Evolutionary conservation across 2,329 filamentous ascomycete species (phyloP), one percentile per base, ranked within the genome.

Genomic region (Diaporthe nobilis): DNA sequence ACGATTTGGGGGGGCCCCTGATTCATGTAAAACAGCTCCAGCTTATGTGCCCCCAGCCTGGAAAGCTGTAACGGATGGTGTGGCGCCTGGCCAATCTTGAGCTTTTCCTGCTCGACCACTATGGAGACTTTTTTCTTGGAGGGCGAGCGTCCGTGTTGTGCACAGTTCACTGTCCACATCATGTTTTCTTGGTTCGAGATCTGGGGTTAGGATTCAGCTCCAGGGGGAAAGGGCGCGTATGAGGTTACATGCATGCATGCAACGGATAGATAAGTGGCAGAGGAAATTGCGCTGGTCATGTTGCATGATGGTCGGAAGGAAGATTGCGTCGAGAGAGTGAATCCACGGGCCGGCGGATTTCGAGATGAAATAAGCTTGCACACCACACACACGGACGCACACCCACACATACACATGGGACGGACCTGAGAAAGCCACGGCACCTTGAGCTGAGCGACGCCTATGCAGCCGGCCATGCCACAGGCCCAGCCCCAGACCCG

Each of bases 11-110:
- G 47, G 34, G 7, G n/a, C 57, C 71, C 71, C 51, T 65, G 47
- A 73, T 44, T 65, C 58, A 65, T 73, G 71, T 63, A 65, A 65
- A 73, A 70, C 65, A 70, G 49, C 51, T 42, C n/a, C 65, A 55
- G 34, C 65, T 70, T 55, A 53, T 55, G 37, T 65, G 25, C 58
- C 47, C 44, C 71, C 34, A 25, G 37, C 34, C 61, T 37, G 22
- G 47, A 51, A 73, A 53, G 47, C 47, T 73, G 71, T 73, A 53
- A 65, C 71, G 53, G 37, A 65, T 73, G 71, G 58, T 22, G 25
- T 44, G 57, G 47, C 53, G 39, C 31, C 58, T 55, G 49, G 71
- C 58, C 71, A 53, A 61, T 58, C 47, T 61, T 25, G 51, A 65
- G 44, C 34, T 60, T 25, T 28, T 34, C 9, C 71, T 65, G 17